Conservation (phyloP, 495 filamentous ascomycete genomes). For the Aspergillus panamensis region DNA sequence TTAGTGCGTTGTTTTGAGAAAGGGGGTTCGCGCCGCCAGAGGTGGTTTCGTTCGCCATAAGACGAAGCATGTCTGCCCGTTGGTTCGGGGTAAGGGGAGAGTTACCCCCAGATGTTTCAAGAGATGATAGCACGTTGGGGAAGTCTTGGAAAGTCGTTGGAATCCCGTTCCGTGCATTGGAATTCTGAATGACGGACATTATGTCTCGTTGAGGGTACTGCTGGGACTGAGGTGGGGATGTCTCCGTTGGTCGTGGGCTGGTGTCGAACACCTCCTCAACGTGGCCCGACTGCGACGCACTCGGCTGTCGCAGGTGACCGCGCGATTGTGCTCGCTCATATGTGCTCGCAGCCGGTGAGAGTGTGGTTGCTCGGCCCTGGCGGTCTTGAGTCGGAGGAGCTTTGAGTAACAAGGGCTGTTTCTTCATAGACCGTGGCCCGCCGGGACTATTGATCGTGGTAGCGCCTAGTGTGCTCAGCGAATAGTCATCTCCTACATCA, state of each 20-base stretch:
- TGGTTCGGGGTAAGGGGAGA: constrained; percentile 72
- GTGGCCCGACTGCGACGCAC: constrained; percentile 33
- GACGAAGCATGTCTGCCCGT: constrained; percentile 71
- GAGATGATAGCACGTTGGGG: constrained; percentile 66
- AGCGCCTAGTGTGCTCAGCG: constrained; percentile 36
- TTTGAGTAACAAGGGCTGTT: constrained; percentile 49
- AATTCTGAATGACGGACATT: constrained; percentile 81
- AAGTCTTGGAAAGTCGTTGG: constrained; percentile 59
- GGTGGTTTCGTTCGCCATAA: constrained; percentile 62
- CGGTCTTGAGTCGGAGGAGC: constrained; percentile 41
- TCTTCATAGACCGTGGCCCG: constrained; percentile 44
- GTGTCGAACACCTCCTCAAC: constrained; percentile 46
- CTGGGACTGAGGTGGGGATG: constrained; percentile 23
- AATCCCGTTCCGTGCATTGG: constrained; percentile 60
- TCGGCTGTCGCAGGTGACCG: constrained; percentile 35
- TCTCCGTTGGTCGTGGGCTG: constrained; percentile 34
- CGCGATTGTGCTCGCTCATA: constrained; percentile 35
- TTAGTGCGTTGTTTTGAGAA: constrained; percentile 50
- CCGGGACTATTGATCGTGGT: constrained; percentile 33
- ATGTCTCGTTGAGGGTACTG: constrained; percentile 63
- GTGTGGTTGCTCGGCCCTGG: constrained; percentile 34
- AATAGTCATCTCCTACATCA: constrained; percentile 64
- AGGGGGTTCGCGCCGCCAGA: constrained; percentile 26
- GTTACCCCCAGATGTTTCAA: constrained; percentile 60
- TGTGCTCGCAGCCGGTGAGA: constrained; percentile 35